These are phyloP conservation scores for Pseudocohnilembus persalinus DNA, from an alignment of 169 alveolate species.

Conservation along the genomic window DNA sequence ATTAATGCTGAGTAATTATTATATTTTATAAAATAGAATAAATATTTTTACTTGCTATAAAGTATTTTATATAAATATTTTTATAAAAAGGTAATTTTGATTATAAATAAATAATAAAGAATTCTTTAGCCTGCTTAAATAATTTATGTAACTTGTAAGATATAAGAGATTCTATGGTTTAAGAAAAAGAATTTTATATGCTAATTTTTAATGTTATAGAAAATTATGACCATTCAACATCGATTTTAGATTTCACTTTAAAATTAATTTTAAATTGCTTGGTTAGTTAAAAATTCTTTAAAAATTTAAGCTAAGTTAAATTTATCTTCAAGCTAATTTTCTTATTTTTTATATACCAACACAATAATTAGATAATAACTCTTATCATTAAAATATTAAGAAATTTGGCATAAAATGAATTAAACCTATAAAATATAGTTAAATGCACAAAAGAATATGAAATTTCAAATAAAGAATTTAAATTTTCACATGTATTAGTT, in stretches of 20 bases:
- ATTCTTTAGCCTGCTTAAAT: neutral
- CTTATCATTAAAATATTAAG: neutral
- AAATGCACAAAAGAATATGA: slow-evolving; percentile 19
- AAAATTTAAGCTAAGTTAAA: slow-evolving; percentile 4
- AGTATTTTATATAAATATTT: too few species aligned
- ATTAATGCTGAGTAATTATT: too few species aligned
- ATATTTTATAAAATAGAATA: too few species aligned
- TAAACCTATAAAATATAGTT: neutral
- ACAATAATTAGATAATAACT: neutral
- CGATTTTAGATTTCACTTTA: slow-evolving; percentile 3
- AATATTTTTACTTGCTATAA: too few species aligned
- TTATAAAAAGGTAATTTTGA: too few species aligned
- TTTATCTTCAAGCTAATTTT: neutral
- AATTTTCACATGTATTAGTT: neutral
- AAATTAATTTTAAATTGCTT: slow-evolving; percentile 4
- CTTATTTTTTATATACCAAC: neutral
- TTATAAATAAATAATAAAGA: neutral
- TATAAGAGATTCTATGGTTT: neutral
- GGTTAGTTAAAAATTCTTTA: neutral
- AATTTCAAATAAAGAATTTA: neutral
- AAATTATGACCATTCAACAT: slow-evolving; percentile 9
- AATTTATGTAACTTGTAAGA: neutral
- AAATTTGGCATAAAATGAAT: neutral
- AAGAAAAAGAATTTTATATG: slow-evolving; percentile 14
- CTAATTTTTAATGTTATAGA: slow-evolving; percentile 3